Conservation (phyloP, 805 yeast species). For the Kodamaea restingae region DNA sequence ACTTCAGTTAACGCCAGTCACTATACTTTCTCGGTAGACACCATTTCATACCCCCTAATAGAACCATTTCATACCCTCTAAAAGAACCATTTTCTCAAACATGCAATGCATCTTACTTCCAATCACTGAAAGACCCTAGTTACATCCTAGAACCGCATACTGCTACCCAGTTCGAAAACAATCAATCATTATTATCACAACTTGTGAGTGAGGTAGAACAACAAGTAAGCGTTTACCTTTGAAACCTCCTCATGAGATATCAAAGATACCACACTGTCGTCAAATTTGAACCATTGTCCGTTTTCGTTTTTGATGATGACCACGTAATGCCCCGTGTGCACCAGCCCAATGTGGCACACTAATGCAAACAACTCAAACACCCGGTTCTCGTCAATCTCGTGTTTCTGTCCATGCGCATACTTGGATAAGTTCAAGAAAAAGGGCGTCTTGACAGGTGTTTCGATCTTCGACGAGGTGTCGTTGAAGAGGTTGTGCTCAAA, state of each 20-base stretch:
- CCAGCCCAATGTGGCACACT: constrained; percentile 86
- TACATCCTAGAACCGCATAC: too few relatives aligned
- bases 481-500: constrained; percentile 55
- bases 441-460: constrained; percentile 70
- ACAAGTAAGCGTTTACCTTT: constrained; percentile 71
- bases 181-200: too few relatives aligned
- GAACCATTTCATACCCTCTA: too few relatives aligned
- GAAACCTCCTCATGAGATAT: constrained; percentile 63
- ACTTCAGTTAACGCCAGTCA: too few relatives aligned
- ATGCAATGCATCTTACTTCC: too few relatives aligned
- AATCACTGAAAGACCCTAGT: too few relatives aligned
- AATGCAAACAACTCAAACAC: constrained; percentile 82
- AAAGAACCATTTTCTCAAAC: too few relatives aligned
- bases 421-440: constrained; percentile 65
- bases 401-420: constrained; percentile 35
- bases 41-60: too few relatives aligned
- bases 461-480: constrained; percentile 63
- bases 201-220: constrained; percentile 61
- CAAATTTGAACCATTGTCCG: constrained; percentile 86
- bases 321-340: constrained; percentile 93
- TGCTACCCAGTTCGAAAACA: too few relatives aligned
- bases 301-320: constrained; percentile 69
- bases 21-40: too few relatives aligned
- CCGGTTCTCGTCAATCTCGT: constrained; percentile 26
- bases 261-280: constrained; percentile 76